Percentiles rank a stretch among this genome's conserved stretches.
phyloP scores from a whole-genome alignment of 805 yeast genomes.

The Candida dendrica region DNA sequence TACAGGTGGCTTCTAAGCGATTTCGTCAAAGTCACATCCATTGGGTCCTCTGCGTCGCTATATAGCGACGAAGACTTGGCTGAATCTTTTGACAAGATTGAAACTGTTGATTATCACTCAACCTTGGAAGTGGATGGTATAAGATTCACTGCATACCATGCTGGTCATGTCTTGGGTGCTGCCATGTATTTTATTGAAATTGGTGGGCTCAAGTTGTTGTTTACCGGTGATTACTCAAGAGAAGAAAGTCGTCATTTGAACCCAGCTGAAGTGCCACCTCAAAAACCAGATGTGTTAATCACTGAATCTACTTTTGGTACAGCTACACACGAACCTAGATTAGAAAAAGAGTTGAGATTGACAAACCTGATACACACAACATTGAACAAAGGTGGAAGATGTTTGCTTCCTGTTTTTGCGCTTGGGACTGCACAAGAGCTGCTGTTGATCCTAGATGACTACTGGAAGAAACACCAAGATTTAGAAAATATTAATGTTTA shows the following conservation, averaged over 20 bases:
- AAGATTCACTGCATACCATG: conserved; percentile 95
- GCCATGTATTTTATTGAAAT: conserved; percentile 96
- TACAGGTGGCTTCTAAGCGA: conserved; percentile 93
- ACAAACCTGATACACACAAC: conserved; percentile 82
- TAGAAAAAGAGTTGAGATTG: conserved; percentile 75
- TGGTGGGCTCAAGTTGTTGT: conserved; percentile 81
- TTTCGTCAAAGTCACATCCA: conserved; percentile 81
- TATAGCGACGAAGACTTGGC: conserved; percentile 88
- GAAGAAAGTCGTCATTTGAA: conserved; percentile 94
- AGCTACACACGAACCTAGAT: conserved; percentile 89
- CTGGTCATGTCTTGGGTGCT: conserved; percentile 99
- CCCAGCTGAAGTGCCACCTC: conserved; percentile 89
- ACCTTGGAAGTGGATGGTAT: conserved; percentile 93
- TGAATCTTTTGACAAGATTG: conserved; percentile 82
- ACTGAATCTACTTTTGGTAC: conserved; percentile 98
- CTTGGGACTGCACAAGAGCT: conserved; percentile 96
- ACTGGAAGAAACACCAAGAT: conserved; percentile 83
- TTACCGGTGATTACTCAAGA: conserved; percentile 96
- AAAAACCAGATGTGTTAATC: conserved; percentile 80
- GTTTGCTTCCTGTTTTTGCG: conserved; percentile 90
- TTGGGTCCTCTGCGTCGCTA: conserved; percentile 39
- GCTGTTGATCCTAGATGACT: conserved; percentile 83
- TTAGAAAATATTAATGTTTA: conserved; percentile 76
- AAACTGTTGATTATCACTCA: conserved; percentile 92
- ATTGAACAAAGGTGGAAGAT: conserved; percentile 81